Conservation (phyloP, 164 flowering plant species). For the Protea cynaroides region DNA sequence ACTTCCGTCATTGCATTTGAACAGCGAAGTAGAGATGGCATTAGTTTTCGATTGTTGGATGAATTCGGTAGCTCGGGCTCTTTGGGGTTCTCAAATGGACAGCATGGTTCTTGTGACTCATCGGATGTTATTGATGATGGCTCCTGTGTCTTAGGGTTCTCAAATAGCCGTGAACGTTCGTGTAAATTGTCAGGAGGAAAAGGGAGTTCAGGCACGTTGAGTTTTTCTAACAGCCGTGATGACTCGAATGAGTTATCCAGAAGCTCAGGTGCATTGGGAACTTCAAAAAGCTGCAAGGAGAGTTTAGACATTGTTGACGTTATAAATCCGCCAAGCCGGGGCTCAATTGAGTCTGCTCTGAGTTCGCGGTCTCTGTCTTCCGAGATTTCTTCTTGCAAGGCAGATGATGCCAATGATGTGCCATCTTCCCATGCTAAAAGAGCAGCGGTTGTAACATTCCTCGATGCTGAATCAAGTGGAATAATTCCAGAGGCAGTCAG, state of each 20-base stretch:
- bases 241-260: conserved; percentile 25
- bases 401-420: conserved; percentile 24
- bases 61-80: conserved; percentile 18
- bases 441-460: conserved; percentile 42
- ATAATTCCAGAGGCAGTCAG: conserved; percentile 16
- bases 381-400: conserved; percentile 32
- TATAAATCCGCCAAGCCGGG: conserved; percentile 25
- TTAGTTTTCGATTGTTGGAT: conserved; percentile 33
- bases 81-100: conserved; percentile 10
- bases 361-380: conserved; percentile 37
- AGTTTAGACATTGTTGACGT: conserved; percentile 19
- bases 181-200: conserved; percentile 3
- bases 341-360: conserved; percentile 23
- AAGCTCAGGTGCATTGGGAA: conserved; percentile 26
- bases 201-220: background rate
- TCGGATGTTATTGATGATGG: conserved; percentile 12
- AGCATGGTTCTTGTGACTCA: conserved; percentile 17
- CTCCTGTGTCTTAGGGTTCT: conserved; percentile 17
- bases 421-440: conserved; percentile 30
- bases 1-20: conserved; percentile 20
- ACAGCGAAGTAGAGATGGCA: conserved; percentile 7
- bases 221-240: background rate
- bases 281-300: conserved; percentile 20
- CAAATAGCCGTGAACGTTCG: conserved; percentile 15
- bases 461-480: conserved; percentile 30